phyloP scores from a whole-genome alignment of 1,284 basidiomycete species.

The Calocybe gambosa region DNA sequence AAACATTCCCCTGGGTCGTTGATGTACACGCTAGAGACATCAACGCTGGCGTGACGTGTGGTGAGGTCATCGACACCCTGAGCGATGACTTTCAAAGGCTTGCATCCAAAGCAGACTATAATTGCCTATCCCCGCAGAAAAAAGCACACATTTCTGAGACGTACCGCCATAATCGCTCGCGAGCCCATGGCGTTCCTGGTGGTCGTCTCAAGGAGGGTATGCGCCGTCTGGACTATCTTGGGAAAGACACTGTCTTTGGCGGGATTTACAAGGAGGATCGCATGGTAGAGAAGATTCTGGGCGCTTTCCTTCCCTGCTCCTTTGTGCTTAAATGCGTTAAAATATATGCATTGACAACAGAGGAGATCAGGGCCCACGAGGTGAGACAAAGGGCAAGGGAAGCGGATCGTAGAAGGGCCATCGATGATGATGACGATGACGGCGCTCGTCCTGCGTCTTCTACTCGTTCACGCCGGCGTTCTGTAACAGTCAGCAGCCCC shows the following conservation, averaged over 20 bases:
- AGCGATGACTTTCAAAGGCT: constrained; percentile 44
- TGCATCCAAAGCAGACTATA: constrained; percentile 46
- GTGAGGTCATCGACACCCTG: constrained; percentile 61
- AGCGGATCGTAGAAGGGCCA: constrained; percentile 19
- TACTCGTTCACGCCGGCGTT: background rate
- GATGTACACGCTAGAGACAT: constrained; percentile 42
- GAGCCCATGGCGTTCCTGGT: constrained; percentile 56
- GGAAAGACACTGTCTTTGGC: constrained; percentile 49
- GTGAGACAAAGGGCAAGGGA: constrained; percentile 24
- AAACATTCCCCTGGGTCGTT: constrained; percentile 55
- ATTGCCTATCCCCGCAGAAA: constrained; percentile 27
- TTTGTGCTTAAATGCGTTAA: constrained; percentile 51
- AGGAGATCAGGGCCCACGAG: constrained; percentile 44
- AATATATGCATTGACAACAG: constrained; percentile 40
- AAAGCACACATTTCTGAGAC: constrained; percentile 39
- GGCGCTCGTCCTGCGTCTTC: constrained; percentile 16
- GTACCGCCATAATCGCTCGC: constrained; percentile 62
- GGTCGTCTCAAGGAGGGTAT: constrained; percentile 55
- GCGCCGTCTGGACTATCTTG: constrained; percentile 59
- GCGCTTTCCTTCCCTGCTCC: constrained; percentile 48
- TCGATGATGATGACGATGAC: constrained; percentile 28
- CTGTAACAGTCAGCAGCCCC: background rate
- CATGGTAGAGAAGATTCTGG: constrained; percentile 38
- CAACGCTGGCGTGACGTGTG: constrained; percentile 63
- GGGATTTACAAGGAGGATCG: constrained; percentile 46